Conservation (phyloP, 2,329 filamentous ascomycete genomes). For the Pezicula radicicola region DNA sequence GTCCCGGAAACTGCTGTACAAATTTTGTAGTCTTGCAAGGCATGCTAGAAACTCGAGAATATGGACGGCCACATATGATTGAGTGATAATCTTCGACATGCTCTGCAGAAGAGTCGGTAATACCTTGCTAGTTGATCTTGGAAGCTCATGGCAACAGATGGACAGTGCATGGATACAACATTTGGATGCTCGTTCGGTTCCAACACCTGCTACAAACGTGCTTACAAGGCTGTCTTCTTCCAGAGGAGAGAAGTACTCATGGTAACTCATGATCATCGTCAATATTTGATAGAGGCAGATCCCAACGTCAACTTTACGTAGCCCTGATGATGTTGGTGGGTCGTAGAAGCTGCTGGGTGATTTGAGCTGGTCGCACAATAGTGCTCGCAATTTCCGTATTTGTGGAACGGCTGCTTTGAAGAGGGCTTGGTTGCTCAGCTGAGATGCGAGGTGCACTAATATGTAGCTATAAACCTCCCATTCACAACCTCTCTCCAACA, state of each 20-base stretch:
- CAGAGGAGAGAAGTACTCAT: slow-evolving; percentile 75
- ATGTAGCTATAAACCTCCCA: slow-evolving; percentile 95
- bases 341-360: slow-evolving; percentile 70
- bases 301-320: slow-evolving; percentile 84
- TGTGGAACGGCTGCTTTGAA: slow-evolving; percentile 73
- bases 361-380: slow-evolving; percentile 81
- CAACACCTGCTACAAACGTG: slow-evolving; percentile 81
- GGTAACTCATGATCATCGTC: slow-evolving; percentile 87
- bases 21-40: slow-evolving; percentile 76
- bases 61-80: slow-evolving; percentile 86
- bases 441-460: slow-evolving; percentile 79
- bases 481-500: slow-evolving; percentile 72
- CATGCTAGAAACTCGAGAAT: slow-evolving; percentile 94
- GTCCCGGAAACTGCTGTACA: slow-evolving; percentile 85
- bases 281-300: slow-evolving; percentile 85
- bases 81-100: slow-evolving; percentile 95
- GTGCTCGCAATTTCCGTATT: slow-evolving; percentile 70
- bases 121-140: slow-evolving; percentile 80
- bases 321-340: slow-evolving; percentile 72
- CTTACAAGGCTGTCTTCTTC: slow-evolving; percentile 89
- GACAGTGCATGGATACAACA: slow-evolving; percentile 93
- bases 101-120: slow-evolving; percentile 84
- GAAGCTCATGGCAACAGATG: slow-evolving; percentile 92
- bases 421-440: slow-evolving; percentile 85
- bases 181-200: slow-evolving; percentile 80